phyloP scores from a whole-genome alignment of 495 filamentous ascomycete genomes.

The Penicillium riverlandense region DNA sequence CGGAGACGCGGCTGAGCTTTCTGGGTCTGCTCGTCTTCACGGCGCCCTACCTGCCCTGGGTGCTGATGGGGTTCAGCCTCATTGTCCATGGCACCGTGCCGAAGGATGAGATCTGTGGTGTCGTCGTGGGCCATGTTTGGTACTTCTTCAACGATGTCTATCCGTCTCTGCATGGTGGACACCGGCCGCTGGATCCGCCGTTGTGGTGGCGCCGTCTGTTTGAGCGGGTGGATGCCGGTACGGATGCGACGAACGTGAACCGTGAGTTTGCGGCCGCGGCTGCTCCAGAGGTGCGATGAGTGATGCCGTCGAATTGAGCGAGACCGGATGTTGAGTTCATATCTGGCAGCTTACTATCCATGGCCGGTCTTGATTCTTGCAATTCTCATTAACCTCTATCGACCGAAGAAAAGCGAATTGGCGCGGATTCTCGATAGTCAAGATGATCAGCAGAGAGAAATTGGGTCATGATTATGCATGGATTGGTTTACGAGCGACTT shows the following conservation, averaged over 20 bases:
- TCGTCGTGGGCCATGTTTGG: constrained; percentile 91
- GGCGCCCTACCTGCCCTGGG: constrained; percentile 94
- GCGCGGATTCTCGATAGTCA: no score
- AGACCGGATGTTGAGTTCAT: no score
- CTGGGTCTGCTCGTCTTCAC: constrained; percentile 84
- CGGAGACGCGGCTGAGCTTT: constrained; percentile 84
- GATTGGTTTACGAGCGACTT: no score
- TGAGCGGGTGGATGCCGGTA: constrained; percentile 38
- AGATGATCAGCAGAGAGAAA: no score
- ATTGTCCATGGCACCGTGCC: constrained; percentile 79
- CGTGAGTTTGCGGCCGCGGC: constrained; percentile 32
- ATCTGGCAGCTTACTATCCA: no score
- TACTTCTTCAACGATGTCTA: constrained; percentile 98
- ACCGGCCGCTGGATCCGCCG: constrained; percentile 83
- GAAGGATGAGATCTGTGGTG: constrained; percentile 92
- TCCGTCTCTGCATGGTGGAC: constrained; percentile 78
- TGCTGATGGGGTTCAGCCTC: constrained; percentile 84
- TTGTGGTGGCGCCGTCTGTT: constrained; percentile 87
- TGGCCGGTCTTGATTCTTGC: no score
- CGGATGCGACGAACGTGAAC: constrained; percentile 24
- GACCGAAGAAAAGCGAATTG: no score
- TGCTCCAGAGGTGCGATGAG: constrained; percentile 33
- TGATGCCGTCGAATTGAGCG: neutral
- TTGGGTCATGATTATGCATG: no score
- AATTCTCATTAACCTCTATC: no score